Conservation (phyloP, 2,329 filamentous ascomycete genomes). For the Exophiala bonariae region DNA sequence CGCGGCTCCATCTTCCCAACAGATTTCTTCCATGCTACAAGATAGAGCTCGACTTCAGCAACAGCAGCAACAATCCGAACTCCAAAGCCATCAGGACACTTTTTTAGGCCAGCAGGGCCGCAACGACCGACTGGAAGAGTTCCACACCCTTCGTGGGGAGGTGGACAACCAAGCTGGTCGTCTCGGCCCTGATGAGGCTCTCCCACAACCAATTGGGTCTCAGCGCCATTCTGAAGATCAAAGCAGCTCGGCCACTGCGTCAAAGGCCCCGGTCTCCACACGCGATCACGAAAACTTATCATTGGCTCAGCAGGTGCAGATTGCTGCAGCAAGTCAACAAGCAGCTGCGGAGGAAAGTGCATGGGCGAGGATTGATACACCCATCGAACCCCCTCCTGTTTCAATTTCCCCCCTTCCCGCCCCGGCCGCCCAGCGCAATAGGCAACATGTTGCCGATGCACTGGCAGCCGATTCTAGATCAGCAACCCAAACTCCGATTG, state of each 20-base stretch:
- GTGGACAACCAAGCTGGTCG: slow-evolving; percentile 52
- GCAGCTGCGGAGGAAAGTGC: slow-evolving; percentile 24
- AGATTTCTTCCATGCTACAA: slow-evolving; percentile 61
- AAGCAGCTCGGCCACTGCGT: slow-evolving; percentile 20
- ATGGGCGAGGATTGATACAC: slow-evolving; percentile 60
- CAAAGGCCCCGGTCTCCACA: slow-evolving; percentile 23
- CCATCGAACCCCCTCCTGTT: slow-evolving; percentile 66
- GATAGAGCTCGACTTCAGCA: slow-evolving; percentile 58
- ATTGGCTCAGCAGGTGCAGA: slow-evolving; percentile 80
- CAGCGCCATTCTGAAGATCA: slow-evolving; percentile 32
- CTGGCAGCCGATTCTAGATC: slow-evolving; percentile 67
- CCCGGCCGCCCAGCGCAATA: slow-evolving; percentile 80
- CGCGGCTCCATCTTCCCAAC: slow-evolving; percentile 51
- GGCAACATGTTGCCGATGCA: slow-evolving; percentile 79
- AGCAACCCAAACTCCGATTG: slow-evolving; percentile 72
- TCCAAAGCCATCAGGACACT: slow-evolving; percentile 39
- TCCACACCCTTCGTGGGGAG: slow-evolving; percentile 74
- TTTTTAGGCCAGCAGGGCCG: slow-evolving; percentile 53
- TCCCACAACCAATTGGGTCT: slow-evolving; percentile 40
- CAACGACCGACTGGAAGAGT: slow-evolving; percentile 76
- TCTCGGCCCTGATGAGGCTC: slow-evolving; percentile 39
- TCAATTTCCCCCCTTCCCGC: slow-evolving; percentile 82
- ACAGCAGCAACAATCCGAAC: slow-evolving; percentile 35
- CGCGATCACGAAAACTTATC: slow-evolving; percentile 57
- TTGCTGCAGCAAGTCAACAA: slow-evolving; percentile 54